Evolutionary conservation across 148 eudicot genomes (phyloP).

Genomic region (Arbutus unedo): DNA sequence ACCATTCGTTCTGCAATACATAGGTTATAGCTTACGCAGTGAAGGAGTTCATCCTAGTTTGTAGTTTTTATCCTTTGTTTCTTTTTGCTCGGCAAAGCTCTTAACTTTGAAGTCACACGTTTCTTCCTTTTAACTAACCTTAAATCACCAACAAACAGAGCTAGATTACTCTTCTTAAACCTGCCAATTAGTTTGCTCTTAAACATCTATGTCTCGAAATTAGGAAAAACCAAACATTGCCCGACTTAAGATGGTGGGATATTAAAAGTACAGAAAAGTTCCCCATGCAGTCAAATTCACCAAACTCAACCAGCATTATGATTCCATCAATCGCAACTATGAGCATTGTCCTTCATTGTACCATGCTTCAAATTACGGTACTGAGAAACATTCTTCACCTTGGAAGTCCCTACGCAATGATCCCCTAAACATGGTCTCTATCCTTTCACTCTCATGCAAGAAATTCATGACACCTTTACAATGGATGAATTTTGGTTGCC

Average conservation of each 20-base stretch:
- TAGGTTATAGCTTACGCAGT: too few species aligned
- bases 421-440: background rate
- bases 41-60: background rate
- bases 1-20: background rate
- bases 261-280: background rate
- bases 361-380: background rate
- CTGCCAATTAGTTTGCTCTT: background rate
- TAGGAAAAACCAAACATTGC: background rate
- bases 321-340: background rate
- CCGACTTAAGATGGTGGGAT: background rate
- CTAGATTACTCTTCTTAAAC: background rate
- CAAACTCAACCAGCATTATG: background rate
- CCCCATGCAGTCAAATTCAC: background rate
- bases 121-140: background rate
- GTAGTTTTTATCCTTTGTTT: too few species aligned
- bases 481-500: background rate
- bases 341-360: background rate
- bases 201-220: background rate
- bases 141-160: background rate
- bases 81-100: too few species aligned
- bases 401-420: background rate
- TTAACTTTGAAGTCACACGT: background rate
- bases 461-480: background rate
- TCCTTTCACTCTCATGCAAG: background rate
- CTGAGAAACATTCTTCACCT: background rate